Base-by-base conservation (phyloP, 108 stramenopile genomes). In the Cyclotella baltica region DNA sequence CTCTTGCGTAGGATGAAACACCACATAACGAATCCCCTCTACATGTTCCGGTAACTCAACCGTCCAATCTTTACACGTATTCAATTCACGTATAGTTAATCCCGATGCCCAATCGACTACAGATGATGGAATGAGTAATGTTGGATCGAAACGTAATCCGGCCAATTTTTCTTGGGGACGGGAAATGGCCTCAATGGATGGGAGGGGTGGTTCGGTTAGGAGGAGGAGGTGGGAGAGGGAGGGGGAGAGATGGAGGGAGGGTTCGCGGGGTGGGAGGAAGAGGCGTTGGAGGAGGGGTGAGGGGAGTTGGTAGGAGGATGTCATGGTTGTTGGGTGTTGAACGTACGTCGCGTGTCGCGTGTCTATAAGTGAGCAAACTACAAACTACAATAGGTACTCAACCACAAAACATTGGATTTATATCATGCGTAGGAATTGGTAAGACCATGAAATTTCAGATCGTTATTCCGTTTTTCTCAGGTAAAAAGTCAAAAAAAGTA, bases 141-240 rank as follows among this genome's bases (percentile, higher is more conserved):
- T 22, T 36, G 80, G 73, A 58, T 81, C 73, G 73, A 81, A 81
- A 1, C 80, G 80, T 36, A 81, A 18, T 2, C 80, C 80, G 29
- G 80, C 80, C 62, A 81, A 48, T 28, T 81, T 81, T 34, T 75
- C 80, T n/a, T 81, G 66, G 35, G 65, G 68, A 15, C 67, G 67
- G 62, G 80, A 67, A 2, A 81, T 47, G 23, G 51, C 30, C 35
- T 70, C 68, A 67, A 81, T 81, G 53, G 80, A 71, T 4, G 80
- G 80, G 22, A 75, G 62, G 8, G 80, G 80, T 0, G 80, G 80
- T 46, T 81, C 80, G 67, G 66, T 68, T 16, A 61, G 53, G 25
- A 81, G 19, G 18, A 75, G 10, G 36, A 81, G 80, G 72, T 72
- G 59, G 52, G 35, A 47, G 20, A 58, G 59, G 31, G 65, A 53